These are phyloP conservation scores for Endotrypanum monterogeii DNA, from an alignment of 208 protist species.

Conservation along the genomic window DNA sequence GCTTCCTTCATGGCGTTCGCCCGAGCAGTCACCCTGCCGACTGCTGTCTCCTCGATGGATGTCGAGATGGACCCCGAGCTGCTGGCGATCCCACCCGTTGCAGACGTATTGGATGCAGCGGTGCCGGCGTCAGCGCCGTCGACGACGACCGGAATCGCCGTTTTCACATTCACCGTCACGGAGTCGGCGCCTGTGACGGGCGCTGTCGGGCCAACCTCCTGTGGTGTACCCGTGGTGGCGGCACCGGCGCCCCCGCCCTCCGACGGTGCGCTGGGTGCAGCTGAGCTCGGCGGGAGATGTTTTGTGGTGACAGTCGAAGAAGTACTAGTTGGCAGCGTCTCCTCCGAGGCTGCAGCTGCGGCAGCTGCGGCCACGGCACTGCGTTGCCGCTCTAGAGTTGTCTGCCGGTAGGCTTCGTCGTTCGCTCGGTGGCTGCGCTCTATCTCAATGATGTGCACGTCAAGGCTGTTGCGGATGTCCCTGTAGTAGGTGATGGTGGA, in stretches of 20 bases:
- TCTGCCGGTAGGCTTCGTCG: conserved; percentile 31
- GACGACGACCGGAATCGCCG: background rate
- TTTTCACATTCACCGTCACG: background rate
- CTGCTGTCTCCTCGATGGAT: background rate
- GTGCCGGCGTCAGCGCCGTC: background rate
- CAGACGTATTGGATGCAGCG: background rate
- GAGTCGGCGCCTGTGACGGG: background rate
- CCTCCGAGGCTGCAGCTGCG: background rate
- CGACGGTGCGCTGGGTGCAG: background rate
- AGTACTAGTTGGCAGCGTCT: background rate
- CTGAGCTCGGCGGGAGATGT: background rate
- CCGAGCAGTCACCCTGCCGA: background rate
- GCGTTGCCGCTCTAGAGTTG: conserved; percentile 24
- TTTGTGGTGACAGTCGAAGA: background rate
- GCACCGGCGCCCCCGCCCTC: background rate
- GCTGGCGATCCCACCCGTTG: background rate
- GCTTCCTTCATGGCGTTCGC: conserved; percentile 6
- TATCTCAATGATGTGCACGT: conserved; percentile 52
- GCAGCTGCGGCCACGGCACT: conserved; percentile 3
- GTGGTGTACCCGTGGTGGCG: background rate
- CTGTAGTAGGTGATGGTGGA: conserved; percentile 43
- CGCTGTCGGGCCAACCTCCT: background rate
- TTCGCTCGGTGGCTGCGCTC: conserved; percentile 26
- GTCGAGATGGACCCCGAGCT: background rate
- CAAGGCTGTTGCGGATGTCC: conserved; percentile 29